phyloP scores from a whole-genome alignment of 345 rosid genomes.

The Mangifera indica region DNA sequence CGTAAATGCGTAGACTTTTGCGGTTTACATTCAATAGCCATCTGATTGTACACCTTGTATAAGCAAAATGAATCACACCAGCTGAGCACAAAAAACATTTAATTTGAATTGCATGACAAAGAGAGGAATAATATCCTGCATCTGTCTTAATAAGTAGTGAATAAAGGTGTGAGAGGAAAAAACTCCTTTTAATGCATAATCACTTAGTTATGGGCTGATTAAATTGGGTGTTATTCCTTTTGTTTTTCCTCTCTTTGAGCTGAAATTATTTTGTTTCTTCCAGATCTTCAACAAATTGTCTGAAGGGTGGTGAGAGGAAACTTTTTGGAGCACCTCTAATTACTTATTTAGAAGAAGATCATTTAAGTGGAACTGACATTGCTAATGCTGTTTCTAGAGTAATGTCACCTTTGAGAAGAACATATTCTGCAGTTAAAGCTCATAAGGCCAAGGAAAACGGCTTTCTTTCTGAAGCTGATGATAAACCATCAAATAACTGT shows the following conservation, averaged over 20 bases:
- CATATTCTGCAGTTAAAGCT: conserved; percentile 38
- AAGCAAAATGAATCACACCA: not conserved
- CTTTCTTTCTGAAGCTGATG: conserved; percentile 38
- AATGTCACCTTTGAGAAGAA: conserved; percentile 64
- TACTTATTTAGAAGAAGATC: conserved; percentile 51
- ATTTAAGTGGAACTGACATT: conserved; percentile 61
- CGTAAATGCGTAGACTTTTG: not conserved
- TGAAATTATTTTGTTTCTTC: not conserved
- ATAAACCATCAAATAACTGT: conserved; percentile 43
- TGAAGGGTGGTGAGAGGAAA: conserved; percentile 44
- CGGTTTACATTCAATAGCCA: not conserved
- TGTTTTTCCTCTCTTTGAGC: not conserved
- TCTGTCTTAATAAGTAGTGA: not conserved
- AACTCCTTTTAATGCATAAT: not conserved
- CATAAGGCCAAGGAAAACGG: conserved; percentile 51
- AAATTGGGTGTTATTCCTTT: not conserved
- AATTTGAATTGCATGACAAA: not conserved
- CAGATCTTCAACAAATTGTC: conserved; percentile 42
- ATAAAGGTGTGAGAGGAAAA: no score
- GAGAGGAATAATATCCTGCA: not conserved
- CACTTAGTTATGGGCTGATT: conserved; percentile 6
- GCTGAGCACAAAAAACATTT: not conserved
- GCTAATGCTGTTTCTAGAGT: conserved; percentile 44
- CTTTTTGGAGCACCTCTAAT: conserved; percentile 74
- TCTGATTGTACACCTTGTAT: not conserved